Conservation (phyloP, 2,329 filamentous ascomycete species). For the Talaromyces rugulosus region DNA sequence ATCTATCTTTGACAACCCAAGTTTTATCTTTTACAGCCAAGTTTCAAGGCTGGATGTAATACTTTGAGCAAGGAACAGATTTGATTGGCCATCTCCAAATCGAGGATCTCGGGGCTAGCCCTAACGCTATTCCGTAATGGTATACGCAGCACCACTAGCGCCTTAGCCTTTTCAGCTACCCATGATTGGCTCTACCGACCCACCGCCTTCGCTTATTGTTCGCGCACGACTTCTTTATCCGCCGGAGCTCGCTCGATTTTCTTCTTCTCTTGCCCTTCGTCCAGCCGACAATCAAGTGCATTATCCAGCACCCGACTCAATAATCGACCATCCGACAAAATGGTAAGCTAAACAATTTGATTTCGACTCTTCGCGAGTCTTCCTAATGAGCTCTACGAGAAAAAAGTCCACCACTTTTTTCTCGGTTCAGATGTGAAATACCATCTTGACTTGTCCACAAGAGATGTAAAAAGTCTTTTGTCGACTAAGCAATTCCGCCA, state of each 20-base stretch:
- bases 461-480: slow-evolving; percentile 18
- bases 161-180: accelerated
- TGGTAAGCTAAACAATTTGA: slow-evolving; percentile 58
- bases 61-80: neutral
- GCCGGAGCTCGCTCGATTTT: slow-evolving; percentile 4
- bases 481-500: slow-evolving; percentile 35
- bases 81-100: neutral
- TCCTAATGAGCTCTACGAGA: slow-evolving; percentile 35
- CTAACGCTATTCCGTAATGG: neutral
- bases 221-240: slow-evolving; percentile 12
- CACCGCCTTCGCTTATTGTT: slow-evolving; percentile 12
- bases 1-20: neutral
- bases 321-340: slow-evolving; percentile 46
- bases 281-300: slow-evolving; percentile 41
- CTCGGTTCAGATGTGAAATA: slow-evolving; percentile 22
- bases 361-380: slow-evolving; percentile 33
- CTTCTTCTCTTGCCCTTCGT: slow-evolving; percentile 23
- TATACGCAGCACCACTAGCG: neutral
- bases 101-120: slow-evolving; percentile 3
- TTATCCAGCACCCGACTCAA: slow-evolving; percentile 43
- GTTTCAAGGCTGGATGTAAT: neutral
- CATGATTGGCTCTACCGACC: slow-evolving; percentile 3
- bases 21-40: neutral
- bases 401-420: slow-evolving; percentile 10
- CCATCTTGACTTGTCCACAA: slow-evolving; percentile 20